A percentile compares a stretch with the other conserved stretches of the same genome.
These are phyloP conservation scores for Boletus reticulatus DNA, from an alignment of 768 basidiomycete species.

Conservation along the genomic window DNA sequence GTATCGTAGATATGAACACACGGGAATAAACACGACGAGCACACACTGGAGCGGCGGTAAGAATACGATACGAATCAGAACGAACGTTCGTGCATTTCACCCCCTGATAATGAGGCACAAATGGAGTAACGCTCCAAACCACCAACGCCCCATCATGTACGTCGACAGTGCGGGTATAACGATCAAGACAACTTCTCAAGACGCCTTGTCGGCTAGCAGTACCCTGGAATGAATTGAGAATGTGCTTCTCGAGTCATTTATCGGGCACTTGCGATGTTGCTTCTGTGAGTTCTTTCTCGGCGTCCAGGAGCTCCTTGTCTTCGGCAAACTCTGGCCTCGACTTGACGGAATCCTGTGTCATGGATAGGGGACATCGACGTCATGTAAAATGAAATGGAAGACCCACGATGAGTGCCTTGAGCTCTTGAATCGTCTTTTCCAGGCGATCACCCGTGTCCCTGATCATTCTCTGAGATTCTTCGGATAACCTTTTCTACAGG, in stretches of 20 bases:
- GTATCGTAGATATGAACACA: conserved; percentile 17
- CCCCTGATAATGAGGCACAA: conserved; percentile 12
- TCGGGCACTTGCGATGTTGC: conserved; percentile 41
- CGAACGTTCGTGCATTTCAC: conserved; percentile 21
- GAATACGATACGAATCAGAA: conserved; percentile 7
- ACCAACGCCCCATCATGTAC: background rate
- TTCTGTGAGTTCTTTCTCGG: conserved; percentile 56
- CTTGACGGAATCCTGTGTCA: conserved; percentile 28
- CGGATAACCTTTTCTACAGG: conserved; percentile 58
- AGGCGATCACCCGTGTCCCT: conserved; percentile 60
- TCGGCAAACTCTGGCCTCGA: conserved; percentile 29
- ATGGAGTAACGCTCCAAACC: background rate
- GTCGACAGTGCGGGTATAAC: conserved; percentile 19
- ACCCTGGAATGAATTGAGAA: conserved; percentile 20
- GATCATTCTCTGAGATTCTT: conserved; percentile 84
- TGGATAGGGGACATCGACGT: conserved; percentile 14
- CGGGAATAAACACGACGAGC: conserved; percentile 13
- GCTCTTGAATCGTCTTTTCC: conserved; percentile 58
- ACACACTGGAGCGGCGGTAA: conserved; percentile 3
- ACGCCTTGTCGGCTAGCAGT: conserved; percentile 10
- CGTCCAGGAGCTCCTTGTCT: conserved; percentile 47
- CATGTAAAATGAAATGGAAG: conserved; percentile 17
- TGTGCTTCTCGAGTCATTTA: conserved; percentile 1
- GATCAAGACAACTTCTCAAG: conserved; percentile 18
- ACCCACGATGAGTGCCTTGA: conserved; percentile 69